phyloP scores from a whole-genome alignment of 1,284 basidiomycete genomes.

The Coniferiporia weirii region DNA sequence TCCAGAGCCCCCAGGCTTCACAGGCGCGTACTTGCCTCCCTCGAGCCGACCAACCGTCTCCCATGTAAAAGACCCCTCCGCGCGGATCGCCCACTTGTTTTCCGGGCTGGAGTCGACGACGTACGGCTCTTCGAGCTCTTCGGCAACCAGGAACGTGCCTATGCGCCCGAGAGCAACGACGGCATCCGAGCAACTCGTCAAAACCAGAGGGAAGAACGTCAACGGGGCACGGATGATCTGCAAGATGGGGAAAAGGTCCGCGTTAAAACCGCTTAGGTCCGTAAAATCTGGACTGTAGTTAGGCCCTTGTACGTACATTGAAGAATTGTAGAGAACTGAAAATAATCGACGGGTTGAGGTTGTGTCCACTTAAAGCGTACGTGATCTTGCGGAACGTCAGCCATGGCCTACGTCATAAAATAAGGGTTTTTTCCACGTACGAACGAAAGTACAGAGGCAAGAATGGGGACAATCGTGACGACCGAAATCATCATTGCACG shows the following conservation, averaged over 20 bases:
- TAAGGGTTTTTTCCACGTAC: constrained; percentile 35
- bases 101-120: constrained; percentile 34
- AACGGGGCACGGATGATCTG: constrained; percentile 56
- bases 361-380: constrained; percentile 60
- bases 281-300: background rate
- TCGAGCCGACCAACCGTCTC: constrained; percentile 42
- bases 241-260: constrained; percentile 30
- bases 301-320: constrained; percentile 43
- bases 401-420: no score
- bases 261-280: background rate
- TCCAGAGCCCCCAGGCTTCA: constrained; percentile 13
- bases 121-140: constrained; percentile 56
- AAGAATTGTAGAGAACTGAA: constrained; percentile 74
- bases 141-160: constrained; percentile 53
- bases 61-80: constrained; percentile 68
- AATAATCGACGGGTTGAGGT: constrained; percentile 63
- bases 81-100: constrained; percentile 44
- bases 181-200: constrained; percentile 51
- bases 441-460: constrained; percentile 72
- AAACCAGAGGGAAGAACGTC: constrained; percentile 46
- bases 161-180: constrained; percentile 60
- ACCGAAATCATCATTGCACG: constrained; percentile 53
- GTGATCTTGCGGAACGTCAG: constrained; percentile 44
- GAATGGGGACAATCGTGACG: constrained; percentile 56
- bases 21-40: constrained; percentile 21